phyloP scores from a whole-genome alignment of 1,284 basidiomycete species.

The Psilocybe mexicana region DNA sequence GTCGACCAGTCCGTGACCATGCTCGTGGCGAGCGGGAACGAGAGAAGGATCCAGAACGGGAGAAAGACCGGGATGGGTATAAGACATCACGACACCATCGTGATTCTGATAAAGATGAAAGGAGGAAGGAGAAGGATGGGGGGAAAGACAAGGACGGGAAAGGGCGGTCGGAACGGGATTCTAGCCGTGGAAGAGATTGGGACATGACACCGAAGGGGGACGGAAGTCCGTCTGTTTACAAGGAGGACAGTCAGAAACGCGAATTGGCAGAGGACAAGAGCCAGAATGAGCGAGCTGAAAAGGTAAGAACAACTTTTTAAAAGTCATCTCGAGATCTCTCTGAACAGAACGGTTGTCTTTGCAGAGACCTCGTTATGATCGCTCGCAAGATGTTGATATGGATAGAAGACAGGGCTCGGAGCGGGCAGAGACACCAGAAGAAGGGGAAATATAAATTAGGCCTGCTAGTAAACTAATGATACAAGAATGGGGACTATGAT shows the following conservation, averaged over 20 bases:
- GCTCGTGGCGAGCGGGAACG: slow-evolving; percentile 37
- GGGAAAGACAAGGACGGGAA: slow-evolving; percentile 34
- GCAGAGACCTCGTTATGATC: slow-evolving; percentile 59
- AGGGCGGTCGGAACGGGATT: slow-evolving; percentile 38
- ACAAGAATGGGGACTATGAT: slow-evolving; percentile 21
- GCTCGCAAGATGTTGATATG: slow-evolving; percentile 40
- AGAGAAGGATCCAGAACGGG: slow-evolving; percentile 46
- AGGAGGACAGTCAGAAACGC: slow-evolving; percentile 49
- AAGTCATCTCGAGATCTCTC: background rate
- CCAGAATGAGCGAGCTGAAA: slow-evolving; percentile 58
- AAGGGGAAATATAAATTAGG: slow-evolving; percentile 67
- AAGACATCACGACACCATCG: slow-evolving; percentile 36
- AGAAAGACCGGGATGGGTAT: slow-evolving; percentile 46
- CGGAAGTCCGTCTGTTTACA: slow-evolving; percentile 48
- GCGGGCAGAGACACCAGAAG: slow-evolving; percentile 71
- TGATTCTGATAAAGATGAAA: slow-evolving; percentile 42
- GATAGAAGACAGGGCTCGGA: slow-evolving; percentile 32
- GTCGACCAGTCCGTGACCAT: slow-evolving; percentile 37
- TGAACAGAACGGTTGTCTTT: slow-evolving; percentile 16
- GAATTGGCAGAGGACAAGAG: slow-evolving; percentile 40
- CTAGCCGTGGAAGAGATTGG: slow-evolving; percentile 34
- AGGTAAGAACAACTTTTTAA: slow-evolving; percentile 47
- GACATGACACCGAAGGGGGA: slow-evolving; percentile 45
- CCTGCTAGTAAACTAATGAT: slow-evolving; percentile 17
- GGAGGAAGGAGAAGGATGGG: slow-evolving; percentile 48